Evolutionary conservation across 352 stramenopile genomes (phyloP).

Genomic region (Globisporangium cederbergense): DNA sequence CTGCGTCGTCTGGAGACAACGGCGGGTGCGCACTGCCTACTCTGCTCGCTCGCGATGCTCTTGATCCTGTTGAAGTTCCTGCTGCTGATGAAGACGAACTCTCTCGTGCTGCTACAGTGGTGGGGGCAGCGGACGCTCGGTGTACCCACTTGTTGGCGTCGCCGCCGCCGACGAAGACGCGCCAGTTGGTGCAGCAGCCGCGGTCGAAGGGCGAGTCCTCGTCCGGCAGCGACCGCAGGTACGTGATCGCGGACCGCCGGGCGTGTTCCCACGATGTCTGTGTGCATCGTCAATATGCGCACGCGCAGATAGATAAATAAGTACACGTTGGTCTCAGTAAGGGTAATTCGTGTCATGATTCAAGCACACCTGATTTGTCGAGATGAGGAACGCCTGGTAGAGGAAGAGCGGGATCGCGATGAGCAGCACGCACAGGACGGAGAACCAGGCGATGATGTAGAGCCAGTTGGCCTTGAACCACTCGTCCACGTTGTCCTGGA

Average conservation of each 20-base stretch:
- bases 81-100: too few species aligned
- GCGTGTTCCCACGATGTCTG: constrained; percentile 76
- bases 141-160: constrained; percentile 70
- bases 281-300: neutral
- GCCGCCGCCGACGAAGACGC: constrained; percentile 40
- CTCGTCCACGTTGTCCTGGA: constrained; percentile 56
- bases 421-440: constrained; percentile 52
- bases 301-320: neutral
- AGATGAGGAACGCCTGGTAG: constrained; percentile 71
- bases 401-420: constrained; percentile 56
- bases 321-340: too few species aligned
- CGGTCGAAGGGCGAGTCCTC: constrained; percentile 69
- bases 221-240: constrained; percentile 54
- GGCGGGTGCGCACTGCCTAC: neutral
- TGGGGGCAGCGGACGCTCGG: constrained; percentile 7
- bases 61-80: neutral
- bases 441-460: constrained; percentile 63
- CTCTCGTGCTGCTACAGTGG: neutral
- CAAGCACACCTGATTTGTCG: constrained; percentile 47
- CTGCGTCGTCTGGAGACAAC: constrained; percentile 1
- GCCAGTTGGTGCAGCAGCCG: constrained; percentile 58
- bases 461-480: constrained; percentile 71
- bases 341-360: too few species aligned
- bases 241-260: constrained; percentile 67
- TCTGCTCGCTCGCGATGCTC: neutral